Conservation (phyloP, 2,329 filamentous ascomycete species). For the Ambrosiella cleistominuta region DNA sequence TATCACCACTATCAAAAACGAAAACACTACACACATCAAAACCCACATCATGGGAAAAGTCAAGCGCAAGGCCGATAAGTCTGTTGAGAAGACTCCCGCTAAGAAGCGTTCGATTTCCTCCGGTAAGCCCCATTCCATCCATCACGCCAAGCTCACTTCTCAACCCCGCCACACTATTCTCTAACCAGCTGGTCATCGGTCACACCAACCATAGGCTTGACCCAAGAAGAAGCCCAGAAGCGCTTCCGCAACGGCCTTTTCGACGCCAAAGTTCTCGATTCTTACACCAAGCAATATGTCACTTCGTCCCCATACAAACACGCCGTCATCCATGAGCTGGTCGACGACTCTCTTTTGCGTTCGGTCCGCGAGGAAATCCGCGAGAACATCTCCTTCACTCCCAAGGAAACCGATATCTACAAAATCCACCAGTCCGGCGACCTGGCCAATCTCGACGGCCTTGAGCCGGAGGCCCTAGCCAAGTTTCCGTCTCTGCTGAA, state of each 20-base stretch:
- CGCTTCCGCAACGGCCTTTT: slow-evolving; percentile 52
- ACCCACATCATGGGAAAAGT: slow-evolving; percentile 7
- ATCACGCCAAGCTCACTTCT: slow-evolving; percentile 8
- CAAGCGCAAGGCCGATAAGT: slow-evolving; percentile 41
- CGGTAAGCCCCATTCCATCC: slow-evolving; percentile 20
- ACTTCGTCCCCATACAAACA: slow-evolving; percentile 67
- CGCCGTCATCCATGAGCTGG: slow-evolving; percentile 66
- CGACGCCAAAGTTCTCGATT: slow-evolving; percentile 35
- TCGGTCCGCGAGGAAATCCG: slow-evolving; percentile 77
- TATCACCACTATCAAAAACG: background rate
- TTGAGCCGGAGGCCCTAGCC: slow-evolving; percentile 69
- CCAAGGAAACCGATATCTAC: slow-evolving; percentile 98
- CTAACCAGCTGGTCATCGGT: background rate
- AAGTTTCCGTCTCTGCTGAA: slow-evolving; percentile 78
- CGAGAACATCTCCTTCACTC: slow-evolving; percentile 82
- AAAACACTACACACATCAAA: background rate
- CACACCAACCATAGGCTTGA: slow-evolving; percentile 7
- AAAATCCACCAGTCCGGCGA: slow-evolving; percentile 98
- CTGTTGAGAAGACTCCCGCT: slow-evolving; percentile 24
- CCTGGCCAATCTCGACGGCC: slow-evolving; percentile 85
- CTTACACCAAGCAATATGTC: slow-evolving; percentile 46
- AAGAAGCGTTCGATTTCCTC: slow-evolving; percentile 36
- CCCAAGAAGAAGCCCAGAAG: slow-evolving; percentile 24
- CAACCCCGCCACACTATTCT: background rate
- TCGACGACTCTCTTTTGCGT: slow-evolving; percentile 67